A percentile compares a stretch with the other conserved stretches of the same genome.
phyloP scores from a whole-genome alignment of 2,329 filamentous ascomycete species.

The Fusarium sp. region DNA sequence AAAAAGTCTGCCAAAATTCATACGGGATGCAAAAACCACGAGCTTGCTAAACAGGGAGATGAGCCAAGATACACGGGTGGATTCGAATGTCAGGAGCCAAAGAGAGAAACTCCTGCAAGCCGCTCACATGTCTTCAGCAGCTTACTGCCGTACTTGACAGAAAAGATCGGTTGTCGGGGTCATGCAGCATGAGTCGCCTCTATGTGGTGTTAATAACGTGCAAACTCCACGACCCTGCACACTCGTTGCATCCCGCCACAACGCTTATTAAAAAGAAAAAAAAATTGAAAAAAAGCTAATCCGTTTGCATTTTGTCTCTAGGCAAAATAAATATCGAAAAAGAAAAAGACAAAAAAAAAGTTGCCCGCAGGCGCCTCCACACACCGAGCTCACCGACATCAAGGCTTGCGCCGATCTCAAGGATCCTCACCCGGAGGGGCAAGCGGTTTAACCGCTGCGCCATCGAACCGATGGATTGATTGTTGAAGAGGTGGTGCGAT shows the following conservation, averaged over 20 bases:
- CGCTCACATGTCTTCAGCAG: not conserved
- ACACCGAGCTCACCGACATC: not conserved
- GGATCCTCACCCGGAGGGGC: not conserved
- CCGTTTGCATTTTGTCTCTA: not conserved
- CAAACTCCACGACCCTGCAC: not conserved
- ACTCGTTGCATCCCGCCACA: not conserved
- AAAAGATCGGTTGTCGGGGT: not conserved
- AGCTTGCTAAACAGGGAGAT: not conserved
- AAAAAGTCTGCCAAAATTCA: not conserved
- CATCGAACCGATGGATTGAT: not conserved
- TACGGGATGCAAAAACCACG: not conserved
- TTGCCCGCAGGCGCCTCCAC: not conserved
- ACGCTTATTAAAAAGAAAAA: not conserved
- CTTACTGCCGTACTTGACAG: not conserved
- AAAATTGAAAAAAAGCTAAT: not conserved
- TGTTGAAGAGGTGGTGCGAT: not conserved
- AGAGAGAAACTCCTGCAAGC: not conserved
- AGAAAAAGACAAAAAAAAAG: not conserved
- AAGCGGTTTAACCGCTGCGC: not conserved
- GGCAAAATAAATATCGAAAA: not conserved
- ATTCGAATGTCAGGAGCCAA: not conserved
- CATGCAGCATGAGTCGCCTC: not conserved
- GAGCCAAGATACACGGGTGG: not conserved
- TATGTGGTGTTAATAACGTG: not conserved
- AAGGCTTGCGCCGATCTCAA: not conserved